Evolutionary conservation across 345 rosid genomes (phyloP).

Genomic region (Pistacia atlantica): DNA sequence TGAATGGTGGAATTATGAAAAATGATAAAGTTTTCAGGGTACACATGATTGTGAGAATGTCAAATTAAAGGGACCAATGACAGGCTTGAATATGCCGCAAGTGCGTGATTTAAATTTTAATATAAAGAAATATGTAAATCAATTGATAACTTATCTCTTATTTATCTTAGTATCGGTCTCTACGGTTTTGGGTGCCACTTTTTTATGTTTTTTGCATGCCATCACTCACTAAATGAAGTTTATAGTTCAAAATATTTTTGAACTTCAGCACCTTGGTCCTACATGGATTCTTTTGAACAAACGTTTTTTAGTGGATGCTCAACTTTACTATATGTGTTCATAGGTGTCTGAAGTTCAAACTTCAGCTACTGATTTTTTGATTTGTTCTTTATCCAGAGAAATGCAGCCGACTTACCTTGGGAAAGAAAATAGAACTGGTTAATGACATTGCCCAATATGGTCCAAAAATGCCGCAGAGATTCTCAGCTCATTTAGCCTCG

Average conservation of each 20-base stretch:
- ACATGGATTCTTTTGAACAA: neutral
- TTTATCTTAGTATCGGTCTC: neutral
- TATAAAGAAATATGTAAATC: too few relatives aligned
- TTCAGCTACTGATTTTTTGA: too few relatives aligned
- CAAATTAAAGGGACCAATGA: too few relatives aligned
- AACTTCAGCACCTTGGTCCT: slow-evolving; percentile 2
- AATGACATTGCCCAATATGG: slow-evolving; percentile 51
- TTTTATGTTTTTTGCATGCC: neutral
- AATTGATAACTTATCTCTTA: too few relatives aligned
- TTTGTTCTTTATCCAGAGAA: slow-evolving; percentile 49
- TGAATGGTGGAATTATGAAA: too few relatives aligned
- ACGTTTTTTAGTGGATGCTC: neutral
- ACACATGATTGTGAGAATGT: too few relatives aligned
- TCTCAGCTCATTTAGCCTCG: slow-evolving; percentile 69
- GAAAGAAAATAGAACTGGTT: slow-evolving; percentile 68
- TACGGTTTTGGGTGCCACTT: neutral
- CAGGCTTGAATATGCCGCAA: neutral
- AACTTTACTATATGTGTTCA: neutral
- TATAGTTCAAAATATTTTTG: neutral
- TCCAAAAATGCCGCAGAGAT: slow-evolving; percentile 57
- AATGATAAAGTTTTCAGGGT: too few relatives aligned
- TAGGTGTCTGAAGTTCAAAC: neutral
- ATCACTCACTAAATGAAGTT: neutral
- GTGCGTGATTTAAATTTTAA: too few relatives aligned
- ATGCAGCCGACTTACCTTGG: slow-evolving; percentile 58